Evolutionary conservation across 495 filamentous ascomycete genomes (phyloP).

Genomic region (Jackrogersella minutella): DNA sequence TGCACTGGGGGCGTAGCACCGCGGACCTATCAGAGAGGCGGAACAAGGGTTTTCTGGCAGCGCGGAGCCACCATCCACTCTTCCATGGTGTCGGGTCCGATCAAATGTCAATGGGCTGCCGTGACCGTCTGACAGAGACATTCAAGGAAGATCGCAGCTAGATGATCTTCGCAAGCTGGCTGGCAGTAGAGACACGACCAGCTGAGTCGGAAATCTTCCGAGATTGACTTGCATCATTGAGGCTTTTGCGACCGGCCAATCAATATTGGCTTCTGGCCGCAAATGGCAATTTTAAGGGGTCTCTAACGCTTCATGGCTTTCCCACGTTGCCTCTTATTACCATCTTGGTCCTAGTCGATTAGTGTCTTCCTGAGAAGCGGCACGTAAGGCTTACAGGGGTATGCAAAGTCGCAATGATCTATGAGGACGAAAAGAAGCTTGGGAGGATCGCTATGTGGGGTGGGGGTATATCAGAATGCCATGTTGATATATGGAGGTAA

Average conservation of each 20-base stretch:
- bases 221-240: constrained; percentile 44
- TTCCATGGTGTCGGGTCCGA: constrained; percentile 46
- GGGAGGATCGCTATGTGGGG: constrained; percentile 17
- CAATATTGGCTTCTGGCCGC: constrained; percentile 33
- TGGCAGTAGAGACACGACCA: constrained; percentile 27
- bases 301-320: constrained; percentile 5
- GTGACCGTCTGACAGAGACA: constrained; percentile 36
- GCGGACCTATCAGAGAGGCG: constrained; percentile 17
- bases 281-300: constrained; percentile 37
- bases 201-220: constrained; percentile 37
- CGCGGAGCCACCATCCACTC: constrained; percentile 18
- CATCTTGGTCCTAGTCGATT: constrained; percentile 10
- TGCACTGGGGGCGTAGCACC: constrained; percentile 10
- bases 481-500: neutral
- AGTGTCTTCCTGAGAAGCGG: constrained; percentile 6
- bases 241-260: constrained; percentile 38
- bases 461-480: constrained; percentile 17
- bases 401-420: constrained; percentile 1
- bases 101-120: constrained; percentile 30
- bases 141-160: constrained; percentile 32
- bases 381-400: neutral
- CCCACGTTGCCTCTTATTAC: constrained; percentile 6
- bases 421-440: neutral
- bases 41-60: constrained; percentile 9
- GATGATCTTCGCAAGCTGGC: constrained; percentile 25